Evolutionary conservation across 2,329 filamentous ascomycete genomes (phyloP).

Genomic region (Nothophoma quercina): DNA sequence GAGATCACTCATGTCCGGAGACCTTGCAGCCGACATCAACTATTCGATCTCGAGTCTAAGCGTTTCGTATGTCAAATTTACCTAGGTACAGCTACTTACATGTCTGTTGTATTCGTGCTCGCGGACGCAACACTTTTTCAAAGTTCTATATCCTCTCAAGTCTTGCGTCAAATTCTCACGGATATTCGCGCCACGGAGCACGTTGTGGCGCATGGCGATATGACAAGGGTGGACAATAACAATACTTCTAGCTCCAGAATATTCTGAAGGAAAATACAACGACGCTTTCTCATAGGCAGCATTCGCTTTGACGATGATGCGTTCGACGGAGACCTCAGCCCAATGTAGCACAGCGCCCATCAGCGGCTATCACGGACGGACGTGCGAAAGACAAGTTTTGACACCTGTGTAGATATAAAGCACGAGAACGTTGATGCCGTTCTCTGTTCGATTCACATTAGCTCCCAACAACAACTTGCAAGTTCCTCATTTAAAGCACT

Average conservation of each 20-base stretch:
- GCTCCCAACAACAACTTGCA: too few relatives aligned
- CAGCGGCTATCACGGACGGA: not conserved
- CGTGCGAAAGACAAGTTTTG: too few relatives aligned
- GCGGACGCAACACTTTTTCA: too few relatives aligned
- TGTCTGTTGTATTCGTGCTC: too few relatives aligned
- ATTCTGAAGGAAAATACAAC: not conserved
- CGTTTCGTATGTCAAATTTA: too few relatives aligned
- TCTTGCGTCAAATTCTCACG: not conserved
- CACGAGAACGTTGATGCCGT: too few relatives aligned
- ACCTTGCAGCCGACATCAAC: too few relatives aligned
- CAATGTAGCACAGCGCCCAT: not conserved
- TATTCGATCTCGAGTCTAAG: too few relatives aligned
- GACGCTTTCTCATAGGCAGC: not conserved
- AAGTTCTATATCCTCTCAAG: too few relatives aligned
- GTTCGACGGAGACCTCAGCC: not conserved
- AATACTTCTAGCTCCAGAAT: conserved; percentile 1
- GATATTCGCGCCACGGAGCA: not conserved
- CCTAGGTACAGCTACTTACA: too few relatives aligned
- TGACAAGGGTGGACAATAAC: conserved; percentile 2
- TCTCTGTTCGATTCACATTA: too few relatives aligned
- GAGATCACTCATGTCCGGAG: not conserved
- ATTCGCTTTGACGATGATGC: not conserved
- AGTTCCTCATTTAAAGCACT: too few relatives aligned
- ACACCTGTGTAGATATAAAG: not conserved
- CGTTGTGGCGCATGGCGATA: not conserved